phyloP scores from a whole-genome alignment of 2,329 filamentous ascomycete genomes.

The Cercospora sp. region DNA sequence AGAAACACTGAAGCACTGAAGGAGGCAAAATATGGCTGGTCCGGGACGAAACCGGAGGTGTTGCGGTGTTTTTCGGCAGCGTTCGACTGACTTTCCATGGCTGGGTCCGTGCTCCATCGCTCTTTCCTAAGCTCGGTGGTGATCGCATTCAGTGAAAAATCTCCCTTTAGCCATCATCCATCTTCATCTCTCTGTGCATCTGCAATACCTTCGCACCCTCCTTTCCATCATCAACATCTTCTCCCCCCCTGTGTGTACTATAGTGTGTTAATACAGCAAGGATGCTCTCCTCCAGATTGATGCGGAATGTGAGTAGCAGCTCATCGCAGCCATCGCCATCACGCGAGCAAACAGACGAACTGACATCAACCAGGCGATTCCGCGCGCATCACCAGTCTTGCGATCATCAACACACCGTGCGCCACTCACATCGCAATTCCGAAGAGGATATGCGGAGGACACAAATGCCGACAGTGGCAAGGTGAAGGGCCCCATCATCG shows the following conservation, averaged over 20 bases:
- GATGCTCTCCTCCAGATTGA: conserved; percentile 41
- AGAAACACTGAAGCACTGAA: not conserved
- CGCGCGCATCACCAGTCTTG: conserved; percentile 40
- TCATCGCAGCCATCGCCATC: conserved; percentile 24
- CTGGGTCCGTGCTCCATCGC: not conserved
- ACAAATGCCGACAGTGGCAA: conserved; percentile 63
- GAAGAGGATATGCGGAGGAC: conserved; percentile 64
- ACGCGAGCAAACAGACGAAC: conserved; percentile 32
- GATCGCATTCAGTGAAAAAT: conserved; percentile 7
- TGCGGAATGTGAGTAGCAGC: conserved; percentile 39
- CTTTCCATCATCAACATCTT: conserved; percentile 13
- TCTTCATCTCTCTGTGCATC: conserved; percentile 14
- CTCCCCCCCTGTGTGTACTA: conserved; percentile 26
- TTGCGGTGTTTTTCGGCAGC: not conserved
- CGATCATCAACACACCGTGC: conserved; percentile 55
- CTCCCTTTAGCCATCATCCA: not conserved
- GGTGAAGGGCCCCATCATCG: conserved; percentile 93
- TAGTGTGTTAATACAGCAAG: conserved; percentile 31
- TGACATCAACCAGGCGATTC: conserved; percentile 35
- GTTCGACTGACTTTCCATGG: conserved; percentile 1
- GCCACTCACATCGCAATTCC: conserved; percentile 71
- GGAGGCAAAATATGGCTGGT: not conserved
- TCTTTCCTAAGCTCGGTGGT: conserved; percentile 2
- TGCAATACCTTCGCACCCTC: conserved; percentile 9
- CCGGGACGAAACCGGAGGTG: conserved; percentile 1